A percentile compares a stretch with the other conserved stretches of the same genome.
Conservation (phyloP, 768 basidiomycete species). For the Tulasnella sp. region DNA sequence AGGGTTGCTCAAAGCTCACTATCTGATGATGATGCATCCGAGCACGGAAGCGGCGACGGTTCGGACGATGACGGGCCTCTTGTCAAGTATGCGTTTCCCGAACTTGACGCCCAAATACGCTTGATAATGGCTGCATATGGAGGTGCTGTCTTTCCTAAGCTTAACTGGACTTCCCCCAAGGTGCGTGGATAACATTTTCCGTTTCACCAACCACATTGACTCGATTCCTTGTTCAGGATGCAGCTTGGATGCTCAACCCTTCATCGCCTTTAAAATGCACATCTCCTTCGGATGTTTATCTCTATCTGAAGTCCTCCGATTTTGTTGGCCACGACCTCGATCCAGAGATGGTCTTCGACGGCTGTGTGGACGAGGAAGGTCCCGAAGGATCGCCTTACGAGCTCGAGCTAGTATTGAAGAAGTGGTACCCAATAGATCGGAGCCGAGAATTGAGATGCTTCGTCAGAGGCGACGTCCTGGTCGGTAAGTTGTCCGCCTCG, state of each 20-base stretch:
- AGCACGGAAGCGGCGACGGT: conserved; percentile 39
- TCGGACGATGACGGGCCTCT: conserved; percentile 37
- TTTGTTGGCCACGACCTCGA: conserved; percentile 78
- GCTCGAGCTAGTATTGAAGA: conserved; percentile 77
- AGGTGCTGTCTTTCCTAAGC: conserved; percentile 84
- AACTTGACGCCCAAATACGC: conserved; percentile 70
- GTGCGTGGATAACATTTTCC: conserved; percentile 40
- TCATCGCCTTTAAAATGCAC: conserved; percentile 83
- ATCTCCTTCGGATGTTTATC: conserved; percentile 83
- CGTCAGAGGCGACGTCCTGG: conserved; percentile 61
- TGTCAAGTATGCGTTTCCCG: conserved; percentile 65
- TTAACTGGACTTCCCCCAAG: conserved; percentile 94
- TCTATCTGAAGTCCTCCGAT: conserved; percentile 88
- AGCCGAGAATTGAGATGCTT: conserved; percentile 89
- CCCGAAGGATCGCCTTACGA: conserved; percentile 43
- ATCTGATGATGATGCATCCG: conserved; percentile 56
- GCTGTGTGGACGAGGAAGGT: conserved; percentile 41
- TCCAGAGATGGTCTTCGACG: conserved; percentile 58
- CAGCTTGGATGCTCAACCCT: conserved; percentile 82
- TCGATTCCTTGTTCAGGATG: conserved; percentile 57
- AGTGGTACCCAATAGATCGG: conserved; percentile 83
- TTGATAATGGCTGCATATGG: conserved; percentile 59
- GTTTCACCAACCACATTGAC: neutral
- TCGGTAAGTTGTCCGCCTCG: conserved; percentile 51
- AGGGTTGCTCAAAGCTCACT: conserved; percentile 55